Conservation (phyloP, 73 alveolate species). For the Diophrys appendiculata region DNA sequence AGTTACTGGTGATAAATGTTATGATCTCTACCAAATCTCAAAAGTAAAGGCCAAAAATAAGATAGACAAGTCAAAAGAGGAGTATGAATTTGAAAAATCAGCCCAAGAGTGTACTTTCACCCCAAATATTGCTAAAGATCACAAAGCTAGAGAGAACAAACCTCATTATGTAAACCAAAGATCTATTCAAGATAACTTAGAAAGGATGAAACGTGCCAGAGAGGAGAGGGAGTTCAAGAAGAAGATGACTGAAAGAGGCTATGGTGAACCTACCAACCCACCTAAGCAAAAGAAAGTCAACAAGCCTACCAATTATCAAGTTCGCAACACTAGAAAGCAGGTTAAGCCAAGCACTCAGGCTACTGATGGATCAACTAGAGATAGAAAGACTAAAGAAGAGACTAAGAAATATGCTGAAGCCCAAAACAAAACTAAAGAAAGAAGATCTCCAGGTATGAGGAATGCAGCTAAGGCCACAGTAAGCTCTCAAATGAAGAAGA, state of each 20-base stretch:
- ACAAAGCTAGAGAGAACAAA: conserved; percentile 17
- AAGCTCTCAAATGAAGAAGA: conserved; percentile 3
- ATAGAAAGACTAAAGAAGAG: background rate
- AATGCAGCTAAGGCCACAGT: background rate
- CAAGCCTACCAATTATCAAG: too few species aligned
- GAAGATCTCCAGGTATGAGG: conserved; percentile 1
- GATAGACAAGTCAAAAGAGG: conserved; percentile 32
- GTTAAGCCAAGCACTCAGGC: conserved; percentile 3
- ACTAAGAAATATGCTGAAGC: background rate
- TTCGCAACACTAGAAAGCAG: conserved; percentile 7
- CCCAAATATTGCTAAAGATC: conserved; percentile 26
- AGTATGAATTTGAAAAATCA: conserved; percentile 55
- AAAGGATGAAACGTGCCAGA: conserved; percentile 32
- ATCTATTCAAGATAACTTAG: conserved; percentile 8
- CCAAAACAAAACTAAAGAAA: background rate
- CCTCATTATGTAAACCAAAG: conserved; percentile 23
- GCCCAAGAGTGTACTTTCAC: conserved; percentile 52
- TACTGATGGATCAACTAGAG: conserved; percentile 2
- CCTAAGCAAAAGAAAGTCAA: too few species aligned
- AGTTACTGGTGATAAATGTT: conserved; percentile 52
- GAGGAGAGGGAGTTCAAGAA: conserved; percentile 21
- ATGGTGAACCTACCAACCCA: background rate
- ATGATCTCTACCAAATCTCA: conserved; percentile 44
- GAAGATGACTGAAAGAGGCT: conserved; percentile 41
- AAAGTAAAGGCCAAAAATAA: conserved; percentile 23